Evolutionary conservation across 108 stramenopile species (phyloP).

Genomic region (Cyclotella baltica): DNA sequence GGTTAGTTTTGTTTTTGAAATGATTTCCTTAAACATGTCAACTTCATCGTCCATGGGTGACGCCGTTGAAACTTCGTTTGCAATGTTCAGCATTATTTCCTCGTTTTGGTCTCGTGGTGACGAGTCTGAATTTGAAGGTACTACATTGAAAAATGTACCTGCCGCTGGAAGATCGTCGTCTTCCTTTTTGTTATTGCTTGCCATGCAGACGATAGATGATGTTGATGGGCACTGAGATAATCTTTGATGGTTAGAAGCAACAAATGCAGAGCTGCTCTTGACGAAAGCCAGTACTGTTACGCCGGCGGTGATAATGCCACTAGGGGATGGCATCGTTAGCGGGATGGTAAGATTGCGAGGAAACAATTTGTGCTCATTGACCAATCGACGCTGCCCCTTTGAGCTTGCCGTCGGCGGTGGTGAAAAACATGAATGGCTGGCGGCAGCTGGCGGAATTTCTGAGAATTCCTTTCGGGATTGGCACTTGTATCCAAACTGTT

Average conservation of each 20-base stretch:
- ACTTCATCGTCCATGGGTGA: slow-evolving; percentile 18
- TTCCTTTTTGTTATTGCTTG: slow-evolving; percentile 16
- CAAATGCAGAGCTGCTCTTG: neutral
- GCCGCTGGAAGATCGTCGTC: slow-evolving; percentile 30
- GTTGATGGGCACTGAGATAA: neutral
- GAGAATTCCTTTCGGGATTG: too few relatives aligned
- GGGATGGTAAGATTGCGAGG: too few relatives aligned
- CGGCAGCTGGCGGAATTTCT: too few relatives aligned
- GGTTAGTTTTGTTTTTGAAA: slow-evolving; percentile 37
- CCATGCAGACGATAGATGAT: slow-evolving; percentile 22
- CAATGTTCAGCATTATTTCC: neutral
- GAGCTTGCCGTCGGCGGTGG: too few relatives aligned
- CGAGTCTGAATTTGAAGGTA: slow-evolving; percentile 27
- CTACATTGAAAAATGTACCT: slow-evolving; percentile 57
- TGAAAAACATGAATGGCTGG: too few relatives aligned
- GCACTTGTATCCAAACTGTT: too few relatives aligned
- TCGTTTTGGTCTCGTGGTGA: neutral
- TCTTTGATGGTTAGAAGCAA: neutral
- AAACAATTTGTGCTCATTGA: neutral
- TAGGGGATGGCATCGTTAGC: slow-evolving; percentile 8
- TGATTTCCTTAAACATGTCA: slow-evolving; percentile 47
- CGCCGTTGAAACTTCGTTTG: slow-evolving; percentile 7
- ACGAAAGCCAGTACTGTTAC: slow-evolving; percentile 8
- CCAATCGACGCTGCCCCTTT: neutral
- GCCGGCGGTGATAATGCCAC: neutral